Conservation (phyloP, 2,329 filamentous ascomycete species). For the Verticillium nubilum region DNA sequence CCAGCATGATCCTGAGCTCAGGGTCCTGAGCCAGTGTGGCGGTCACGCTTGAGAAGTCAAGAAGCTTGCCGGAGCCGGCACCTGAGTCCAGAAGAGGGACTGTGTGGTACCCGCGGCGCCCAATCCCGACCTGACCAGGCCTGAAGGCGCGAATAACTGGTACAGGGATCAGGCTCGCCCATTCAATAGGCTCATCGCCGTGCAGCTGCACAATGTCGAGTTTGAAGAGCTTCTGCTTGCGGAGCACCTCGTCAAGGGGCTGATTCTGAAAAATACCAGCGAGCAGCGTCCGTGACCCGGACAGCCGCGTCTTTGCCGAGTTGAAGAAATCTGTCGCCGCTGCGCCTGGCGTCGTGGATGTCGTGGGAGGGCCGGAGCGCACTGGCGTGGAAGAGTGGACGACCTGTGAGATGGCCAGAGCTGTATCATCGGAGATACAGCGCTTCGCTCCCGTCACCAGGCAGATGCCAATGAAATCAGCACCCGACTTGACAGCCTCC, state of each 20-base stretch:
- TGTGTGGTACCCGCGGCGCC: constrained; percentile 72
- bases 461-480: constrained; percentile 91
- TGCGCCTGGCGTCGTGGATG: constrained; percentile 9
- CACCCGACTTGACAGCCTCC: constrained; percentile 77
- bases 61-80: constrained; percentile 71
- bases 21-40: constrained; percentile 59
- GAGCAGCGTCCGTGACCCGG: constrained; percentile 61
- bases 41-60: constrained; percentile 68
- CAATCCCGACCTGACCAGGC: constrained; percentile 67
- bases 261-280: constrained; percentile 96
- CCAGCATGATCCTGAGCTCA: constrained; percentile 71
- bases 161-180: constrained; percentile 82
- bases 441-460: constrained; percentile 77
- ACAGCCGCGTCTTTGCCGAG: constrained; percentile 39
- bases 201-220: constrained; percentile 92
- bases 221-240: constrained; percentile 67
- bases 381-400: constrained; percentile 63
- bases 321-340: constrained; percentile 64
- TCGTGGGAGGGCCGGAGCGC: constrained; percentile 17
- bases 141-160: constrained; percentile 86
- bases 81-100: constrained; percentile 84
- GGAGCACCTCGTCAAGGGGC: constrained; percentile 73
- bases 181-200: constrained; percentile 87
- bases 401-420: constrained; percentile 71
- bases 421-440: constrained; percentile 72